Evolutionary conservation across 129 eudicot species (phyloP), one percentile per base, ranked within the genome.

Genomic region (Dittrichia graveolens): DNA sequence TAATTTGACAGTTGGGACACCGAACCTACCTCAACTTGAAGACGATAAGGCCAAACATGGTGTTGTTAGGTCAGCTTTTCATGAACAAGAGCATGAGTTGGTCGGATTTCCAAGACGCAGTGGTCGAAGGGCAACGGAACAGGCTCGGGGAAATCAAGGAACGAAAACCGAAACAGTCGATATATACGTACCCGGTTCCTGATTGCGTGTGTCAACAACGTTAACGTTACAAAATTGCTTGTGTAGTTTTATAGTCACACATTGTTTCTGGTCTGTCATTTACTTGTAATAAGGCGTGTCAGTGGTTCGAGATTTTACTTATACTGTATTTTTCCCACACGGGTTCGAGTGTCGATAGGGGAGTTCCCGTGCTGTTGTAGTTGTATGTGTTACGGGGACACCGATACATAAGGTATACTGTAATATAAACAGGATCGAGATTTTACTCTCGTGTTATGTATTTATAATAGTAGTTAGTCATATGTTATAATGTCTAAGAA

Each of bases 31-130:
- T 76, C 69, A 90, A 84, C 67, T 60, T 76, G 75, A 94, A 94
- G 83, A 94, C 92, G 13, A 90, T 94, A 71, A 81, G 97, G 61
- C 99, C 97, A 18, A 90, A 90, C 91, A 94, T 94, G 99, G 91
- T 71, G 35, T 69, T 94, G 59, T 75, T 94, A 68, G 99, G 99
- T 31, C 99, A 77, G 31, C 86, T 94, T 12, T 90, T 94, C 85
- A 74, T 90, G 78, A 88, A 94, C 79, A 94, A 90, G 69, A 90
- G 87, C 86, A 82, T 88, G 77, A 88, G 78, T 59, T 94, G 99
- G 99, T 55, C 83, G 3, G 96, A 90, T 38, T 94, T 94, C 58
- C 87, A 82, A 78, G 85, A 84, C 69, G 76, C 93, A 3, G 91
- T 86, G 4, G 46, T 78, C 3, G 91, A 90, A 69, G 99, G 99